These are phyloP conservation scores for Cryptosporidium xiaoi DNA, from an alignment of 169 alveolate species.

Conservation along the genomic window DNA sequence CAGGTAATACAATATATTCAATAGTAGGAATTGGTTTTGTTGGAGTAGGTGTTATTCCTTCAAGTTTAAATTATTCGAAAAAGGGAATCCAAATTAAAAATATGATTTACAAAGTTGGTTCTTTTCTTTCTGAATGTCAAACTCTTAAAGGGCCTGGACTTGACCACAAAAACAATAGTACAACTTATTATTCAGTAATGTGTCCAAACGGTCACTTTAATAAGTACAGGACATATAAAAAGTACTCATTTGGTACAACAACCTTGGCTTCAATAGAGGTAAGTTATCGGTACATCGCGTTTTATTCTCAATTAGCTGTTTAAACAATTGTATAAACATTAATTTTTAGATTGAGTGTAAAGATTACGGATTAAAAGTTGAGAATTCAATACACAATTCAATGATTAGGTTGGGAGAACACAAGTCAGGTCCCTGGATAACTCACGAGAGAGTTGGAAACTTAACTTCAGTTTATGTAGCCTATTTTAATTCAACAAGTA, in stretches of 20 bases:
- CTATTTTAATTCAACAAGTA: slow-evolving; percentile 40
- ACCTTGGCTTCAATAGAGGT: slow-evolving; percentile 68
- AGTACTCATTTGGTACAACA: slow-evolving; percentile 55
- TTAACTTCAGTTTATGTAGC: slow-evolving; percentile 40
- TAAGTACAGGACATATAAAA: slow-evolving; percentile 45
- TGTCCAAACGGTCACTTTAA: slow-evolving; percentile 65
- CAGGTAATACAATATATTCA: slow-evolving; percentile 49
- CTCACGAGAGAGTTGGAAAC: slow-evolving; percentile 35
- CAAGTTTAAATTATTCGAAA: neutral
- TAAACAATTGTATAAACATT: neutral
- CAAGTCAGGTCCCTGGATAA: slow-evolving; percentile 49
- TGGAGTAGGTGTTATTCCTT: slow-evolving; percentile 10
- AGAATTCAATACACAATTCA: slow-evolving; percentile 42
- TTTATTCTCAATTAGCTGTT: neutral
- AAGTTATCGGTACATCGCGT: neutral
- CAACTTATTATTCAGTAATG: slow-evolving; percentile 45
- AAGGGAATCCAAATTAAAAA: slow-evolving; percentile 52
- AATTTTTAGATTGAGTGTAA: slow-evolving; percentile 43
- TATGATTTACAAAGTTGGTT: slow-evolving; percentile 32
- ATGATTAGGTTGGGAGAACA: slow-evolving; percentile 40
- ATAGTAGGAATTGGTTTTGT: slow-evolving; percentile 65
- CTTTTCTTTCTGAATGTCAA: slow-evolving; percentile 45
- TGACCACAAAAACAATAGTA: slow-evolving; percentile 15
- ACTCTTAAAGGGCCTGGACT: slow-evolving; percentile 49
- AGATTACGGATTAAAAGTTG: slow-evolving; percentile 24